Base-by-base conservation (phyloP, 768 basidiomycete species). In the Boletus fagicola region DNA sequence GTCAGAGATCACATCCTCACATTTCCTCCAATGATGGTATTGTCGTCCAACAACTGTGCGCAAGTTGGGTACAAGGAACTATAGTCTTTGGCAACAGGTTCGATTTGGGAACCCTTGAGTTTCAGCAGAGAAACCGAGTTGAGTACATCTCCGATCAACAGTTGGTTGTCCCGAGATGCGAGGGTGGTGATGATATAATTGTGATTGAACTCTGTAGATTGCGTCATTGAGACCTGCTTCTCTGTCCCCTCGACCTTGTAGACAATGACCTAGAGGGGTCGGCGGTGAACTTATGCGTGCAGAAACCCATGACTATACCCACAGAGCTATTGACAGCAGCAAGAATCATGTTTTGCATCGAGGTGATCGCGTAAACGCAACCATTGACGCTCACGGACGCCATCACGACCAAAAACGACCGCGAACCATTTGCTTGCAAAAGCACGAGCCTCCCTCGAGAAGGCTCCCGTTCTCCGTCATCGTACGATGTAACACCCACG, bases 261-360 rank as follows among this genome's bases (percentile, higher is more conserved):
- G 31, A 82, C 68, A 47, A 79, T 62, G n/a, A 88, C 75, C 81
- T 83, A 58, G 43, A 61, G 26, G 42, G 6, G 8, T 54, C 11
- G 31, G n/a, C 12, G 16, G 56, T 58, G 26, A 60, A 35, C 18
- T 11, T 31, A 51, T 38, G 45, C 10, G 16, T 5, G 35, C 42
- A 12, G 30, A 35, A 39, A 18, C 16, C 39, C 28, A 44, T 10
- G 31, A 36, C 0, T 4, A 16, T 22, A 76, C 87, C 36, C 63
- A 94, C 93, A 8, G 87, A 80, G 5, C 89, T 85, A 65, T 93
- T 92, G 43, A 92, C 80, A 0, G 90, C 86, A 9, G 83, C 88
- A 2, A 84, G 81, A 43, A 94, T 71, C 53, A 78, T 73, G 33
- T 77, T 79, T 49, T 78, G 71, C 8, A 83, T 69, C 16, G 73